Percentiles rank a stretch among this genome's conserved stretches.
Evolutionary conservation across 2,329 filamentous ascomycete species (phyloP).

Genomic region (Cyphellophora attinorum): DNA sequence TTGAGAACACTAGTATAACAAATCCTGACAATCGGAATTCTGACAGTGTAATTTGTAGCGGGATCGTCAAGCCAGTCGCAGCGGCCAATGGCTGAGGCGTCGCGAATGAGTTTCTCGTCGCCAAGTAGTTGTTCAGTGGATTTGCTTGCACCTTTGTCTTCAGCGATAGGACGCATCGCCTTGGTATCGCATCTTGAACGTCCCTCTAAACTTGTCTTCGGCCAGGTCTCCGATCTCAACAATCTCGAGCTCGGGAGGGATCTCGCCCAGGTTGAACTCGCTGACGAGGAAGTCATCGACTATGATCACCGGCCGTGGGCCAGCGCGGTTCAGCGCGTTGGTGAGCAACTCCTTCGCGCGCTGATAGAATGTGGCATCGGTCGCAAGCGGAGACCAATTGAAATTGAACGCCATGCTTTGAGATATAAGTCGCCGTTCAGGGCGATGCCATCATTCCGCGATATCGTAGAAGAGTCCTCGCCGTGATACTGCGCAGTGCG

Average conservation of each 20-base stretch:
- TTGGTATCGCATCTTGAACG: conserved; percentile 98
- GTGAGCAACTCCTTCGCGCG: conserved; percentile 91
- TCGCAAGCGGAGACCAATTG: conserved; percentile 99
- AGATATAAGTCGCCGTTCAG: no score
- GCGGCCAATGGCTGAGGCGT: conserved; percentile 88
- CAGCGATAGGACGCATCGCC: conserved; percentile 87
- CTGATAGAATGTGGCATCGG: conserved; percentile 82
- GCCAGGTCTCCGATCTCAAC: conserved; percentile 95
- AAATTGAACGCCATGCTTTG: conserved; percentile 99
- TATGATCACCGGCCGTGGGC: conserved; percentile 96
- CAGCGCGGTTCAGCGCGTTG: conserved; percentile 90
- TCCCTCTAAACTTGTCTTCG: conserved; percentile 91
- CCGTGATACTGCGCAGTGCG: no score
- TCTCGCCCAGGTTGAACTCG: conserved; percentile 90
- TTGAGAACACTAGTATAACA: conserved; percentile 94
- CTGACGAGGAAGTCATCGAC: conserved; percentile 91
- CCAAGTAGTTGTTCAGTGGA: conserved; percentile 89
- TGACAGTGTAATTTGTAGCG: conserved; percentile 91
- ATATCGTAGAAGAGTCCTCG: no score
- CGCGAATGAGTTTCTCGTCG: conserved; percentile 82
- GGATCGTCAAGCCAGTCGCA: conserved; percentile 80
- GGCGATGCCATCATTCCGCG: no score
- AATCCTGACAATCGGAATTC: conserved; percentile 94
- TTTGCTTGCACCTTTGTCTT: conserved; percentile 97
- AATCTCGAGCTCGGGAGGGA: conserved; percentile 91